Evolutionary conservation across 139 green algal genomes (phyloP), one percentile per base, ranked within the genome.

Genomic region (Chlamydomonas sphaeroides): DNA sequence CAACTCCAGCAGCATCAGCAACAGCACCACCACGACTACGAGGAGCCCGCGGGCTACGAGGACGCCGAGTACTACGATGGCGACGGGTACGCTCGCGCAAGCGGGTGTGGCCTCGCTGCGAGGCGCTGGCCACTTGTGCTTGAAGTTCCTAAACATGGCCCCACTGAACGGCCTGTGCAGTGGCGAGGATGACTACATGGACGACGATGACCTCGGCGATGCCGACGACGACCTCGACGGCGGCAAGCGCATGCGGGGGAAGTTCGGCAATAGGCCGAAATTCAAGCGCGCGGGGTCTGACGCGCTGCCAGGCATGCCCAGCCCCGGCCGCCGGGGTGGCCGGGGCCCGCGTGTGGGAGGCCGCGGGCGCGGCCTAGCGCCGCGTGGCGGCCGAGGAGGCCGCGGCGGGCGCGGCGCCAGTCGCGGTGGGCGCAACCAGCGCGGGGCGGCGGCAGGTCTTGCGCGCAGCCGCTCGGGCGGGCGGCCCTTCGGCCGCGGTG

Each of bases 31-130:
- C 48, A 74, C 32, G 65, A 83, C 33, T 66, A 69, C 20, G 72
- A 83, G 38, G 63, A 53, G 33, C 68, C 65, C 10, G 48, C 36
- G 4, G 75, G 56, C 32, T 70, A 82, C 42, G 78, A 89, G 63
- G 84, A 89, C 35, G 62, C 56, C 5, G 85, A 80, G 0, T 89
- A 89, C 72, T 73, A 89, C 21, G 79, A 88, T 5, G 70, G 32
- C 30, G 83, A 83, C 14, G 75, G 75, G 75, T 84, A 74, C 42
- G 84, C n/a, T n/a, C n/a, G n/a, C n/a, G n/a, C n/a, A n/a, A n/a
- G n/a, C n/a, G n/a, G n/a, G n/a, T n/a, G n/a, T n/a, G n/a, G n/a
- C n/a, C n/a, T n/a, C n/a, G n/a, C n/a, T n/a, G n/a, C n/a, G n/a
- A n/a, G n/a, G n/a, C n/a, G n/a, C n/a, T n/a, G n/a, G n/a, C n/a